Evolutionary conservation across 2,329 filamentous ascomycete species (phyloP), one percentile per base, ranked within the genome.

Genomic region (Onygenales sp.): DNA sequence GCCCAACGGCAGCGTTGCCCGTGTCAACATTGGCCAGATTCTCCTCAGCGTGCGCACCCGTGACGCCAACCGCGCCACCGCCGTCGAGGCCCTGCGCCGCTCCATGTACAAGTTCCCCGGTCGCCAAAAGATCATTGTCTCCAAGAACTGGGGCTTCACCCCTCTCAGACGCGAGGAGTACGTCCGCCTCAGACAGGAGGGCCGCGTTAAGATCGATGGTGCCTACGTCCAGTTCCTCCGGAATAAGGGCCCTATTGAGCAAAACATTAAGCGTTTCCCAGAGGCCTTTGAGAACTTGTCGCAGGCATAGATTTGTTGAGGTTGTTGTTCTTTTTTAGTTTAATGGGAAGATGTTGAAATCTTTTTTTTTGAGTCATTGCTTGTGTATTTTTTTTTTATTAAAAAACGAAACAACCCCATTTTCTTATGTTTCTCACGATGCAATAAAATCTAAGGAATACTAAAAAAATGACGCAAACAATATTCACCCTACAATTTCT

Each of bases 101-200:
- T 94, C 90, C 64, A 93, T 96, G 86, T 96, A 97, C 89, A 98
- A 97, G 87, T 98, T 98, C 89, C 93, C 93, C 66, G 93, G 93
- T 77, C 92, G 93, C 80, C 93, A 98, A 85, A 98, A 98, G 90
- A 97, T 98, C 81, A 96, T 98, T 72, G 86, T 97, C 80, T 94
- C 88, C 83, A 98, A 97, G 90, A 98, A 98, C 86, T 98, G 93
- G 93, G 93, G 93, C 67, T 98, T 98, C 88, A 98, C 93, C 60
- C 91, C 91, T 73, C 89, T 98, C 69, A 87, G 89, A 71, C 91
- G 93, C 69, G 93, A 97, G 67, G 93, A 98, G 77, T 98, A 97
- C 81, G 81, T 95, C 73, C 84, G 90, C 77, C 88, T 92, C 81
- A 94, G 95, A 84, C 82, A 89, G 73, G 87, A 86, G 70, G 93